phyloP scores from a whole-genome alignment of 192 early-diverging fungal species.

The Umbelopsis isabellina region DNA sequence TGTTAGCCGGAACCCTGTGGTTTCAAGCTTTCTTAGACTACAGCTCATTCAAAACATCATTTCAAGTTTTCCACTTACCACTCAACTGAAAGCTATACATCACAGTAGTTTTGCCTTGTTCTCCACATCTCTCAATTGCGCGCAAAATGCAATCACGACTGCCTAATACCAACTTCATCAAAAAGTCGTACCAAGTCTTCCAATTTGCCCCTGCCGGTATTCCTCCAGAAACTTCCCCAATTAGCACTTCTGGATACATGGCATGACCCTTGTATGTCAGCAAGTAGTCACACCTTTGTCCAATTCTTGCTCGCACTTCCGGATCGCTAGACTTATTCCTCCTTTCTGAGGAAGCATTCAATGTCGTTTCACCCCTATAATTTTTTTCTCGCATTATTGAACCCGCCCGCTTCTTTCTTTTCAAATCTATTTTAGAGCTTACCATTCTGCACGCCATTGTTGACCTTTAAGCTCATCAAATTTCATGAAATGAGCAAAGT shows the following conservation, averaged over 20 bases:
- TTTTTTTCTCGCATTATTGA: background rate
- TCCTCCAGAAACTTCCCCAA: background rate
- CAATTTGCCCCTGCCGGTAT: background rate
- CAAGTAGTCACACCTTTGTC: background rate
- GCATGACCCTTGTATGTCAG: background rate
- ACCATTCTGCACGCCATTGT: no score
- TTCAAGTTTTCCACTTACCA: background rate
- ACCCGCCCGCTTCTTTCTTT: background rate
- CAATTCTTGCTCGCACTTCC: background rate
- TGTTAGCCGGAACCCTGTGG: background rate
- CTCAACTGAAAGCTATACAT: no score
- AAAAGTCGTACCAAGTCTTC: constrained; percentile 2
- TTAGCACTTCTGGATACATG: background rate
- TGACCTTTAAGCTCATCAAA: no score
- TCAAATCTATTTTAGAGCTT: background rate
- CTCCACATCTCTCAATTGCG: background rate
- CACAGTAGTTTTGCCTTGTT: background rate
- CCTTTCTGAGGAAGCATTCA: background rate
- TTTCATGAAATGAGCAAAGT: no score
- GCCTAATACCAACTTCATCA: background rate
- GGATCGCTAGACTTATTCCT: background rate
- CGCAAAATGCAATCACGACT: background rate
- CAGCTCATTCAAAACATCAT: background rate
- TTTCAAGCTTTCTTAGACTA: background rate
- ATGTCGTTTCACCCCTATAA: background rate